Evolutionary conservation across 2,329 filamentous ascomycete species (phyloP).

Genomic region (Lomentospora prolificans): DNA sequence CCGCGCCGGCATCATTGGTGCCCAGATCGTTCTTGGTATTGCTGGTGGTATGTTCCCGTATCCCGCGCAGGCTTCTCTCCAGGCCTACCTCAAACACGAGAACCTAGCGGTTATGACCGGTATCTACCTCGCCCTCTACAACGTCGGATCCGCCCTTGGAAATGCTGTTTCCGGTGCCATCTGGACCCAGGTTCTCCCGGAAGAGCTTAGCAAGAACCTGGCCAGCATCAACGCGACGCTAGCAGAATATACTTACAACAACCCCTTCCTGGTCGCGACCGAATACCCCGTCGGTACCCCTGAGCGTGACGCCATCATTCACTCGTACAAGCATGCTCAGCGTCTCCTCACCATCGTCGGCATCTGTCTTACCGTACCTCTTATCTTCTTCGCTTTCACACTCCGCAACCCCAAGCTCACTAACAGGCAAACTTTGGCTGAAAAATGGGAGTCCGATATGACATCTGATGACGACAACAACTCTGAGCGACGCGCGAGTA

Average conservation of each 20-base stretch:
- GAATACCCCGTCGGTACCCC: slow-evolving; percentile 30
- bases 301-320: slow-evolving; percentile 32
- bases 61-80: slow-evolving; percentile 34
- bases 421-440: slow-evolving; percentile 32
- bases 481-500: not conserved
- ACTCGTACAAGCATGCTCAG: slow-evolving; percentile 36
- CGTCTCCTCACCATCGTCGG: slow-evolving; percentile 36
- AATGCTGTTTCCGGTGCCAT: slow-evolving; percentile 51
- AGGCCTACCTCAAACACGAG: slow-evolving; percentile 32
- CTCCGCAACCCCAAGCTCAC: slow-evolving; percentile 37
- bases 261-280: slow-evolving; percentile 23
- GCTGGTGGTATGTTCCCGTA: slow-evolving; percentile 53
- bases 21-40: slow-evolving; percentile 52
- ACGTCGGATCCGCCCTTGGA: slow-evolving; percentile 51
- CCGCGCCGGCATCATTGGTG: slow-evolving; percentile 49
- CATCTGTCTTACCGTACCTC: slow-evolving; percentile 37
- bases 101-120: slow-evolving; percentile 55
- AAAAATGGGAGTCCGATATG: slow-evolving; percentile 13
- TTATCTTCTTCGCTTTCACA: slow-evolving; percentile 31
- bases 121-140: slow-evolving; percentile 53
- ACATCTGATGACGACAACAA: not conserved
- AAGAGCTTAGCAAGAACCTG: slow-evolving; percentile 29
- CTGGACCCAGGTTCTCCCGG: slow-evolving; percentile 49
- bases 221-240: slow-evolving; percentile 26
- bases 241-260: slow-evolving; percentile 22